These are phyloP conservation scores for Tardiomyces digboiensis DNA, from an alignment of 1,139 yeast species.

Conservation along the genomic window DNA sequence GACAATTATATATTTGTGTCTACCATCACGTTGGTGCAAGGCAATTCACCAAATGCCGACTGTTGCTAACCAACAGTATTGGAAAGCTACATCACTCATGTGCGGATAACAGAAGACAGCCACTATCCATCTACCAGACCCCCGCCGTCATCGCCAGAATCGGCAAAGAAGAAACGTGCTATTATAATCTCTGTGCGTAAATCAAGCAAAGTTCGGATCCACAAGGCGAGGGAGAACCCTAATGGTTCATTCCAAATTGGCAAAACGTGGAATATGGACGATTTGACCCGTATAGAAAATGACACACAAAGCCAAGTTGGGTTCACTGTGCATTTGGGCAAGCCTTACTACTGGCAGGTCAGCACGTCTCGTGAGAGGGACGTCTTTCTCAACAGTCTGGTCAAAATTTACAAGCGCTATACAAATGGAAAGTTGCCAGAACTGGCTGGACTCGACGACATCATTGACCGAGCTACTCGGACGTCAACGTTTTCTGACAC, in stretches of 20 bases:
- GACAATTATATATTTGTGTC: no score
- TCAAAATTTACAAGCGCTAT: slow-evolving; percentile 56
- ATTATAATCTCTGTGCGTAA: slow-evolving; percentile 41
- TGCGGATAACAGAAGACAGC: slow-evolving; percentile 32
- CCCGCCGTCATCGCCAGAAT: slow-evolving; percentile 18
- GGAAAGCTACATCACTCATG: slow-evolving; percentile 52
- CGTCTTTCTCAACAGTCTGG: slow-evolving; percentile 53
- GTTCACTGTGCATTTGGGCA: slow-evolving; percentile 55
- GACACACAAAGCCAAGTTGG: slow-evolving; percentile 34
- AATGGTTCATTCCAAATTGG: slow-evolving; percentile 82
- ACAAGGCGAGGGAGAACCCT: slow-evolving; percentile 77
- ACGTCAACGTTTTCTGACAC: background rate
- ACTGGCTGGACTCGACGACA: slow-evolving; percentile 33
- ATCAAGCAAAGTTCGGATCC: slow-evolving; percentile 61
- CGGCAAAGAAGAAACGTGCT: slow-evolving; percentile 19
- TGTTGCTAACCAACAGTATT: slow-evolving; percentile 6
- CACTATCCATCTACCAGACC: slow-evolving; percentile 20
- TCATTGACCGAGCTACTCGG: background rate
- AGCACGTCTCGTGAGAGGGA: slow-evolving; percentile 58
- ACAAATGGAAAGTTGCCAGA: slow-evolving; percentile 61
- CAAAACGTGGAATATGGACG: slow-evolving; percentile 84
- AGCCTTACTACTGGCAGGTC: slow-evolving; percentile 81
- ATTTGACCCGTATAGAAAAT: slow-evolving; percentile 47
- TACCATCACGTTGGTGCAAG: no score
- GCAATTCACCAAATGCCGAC: no score